Evolutionary conservation across 2,329 filamentous ascomycete genomes (phyloP).

Genomic region (Ascochyta clinopodiicola): DNA sequence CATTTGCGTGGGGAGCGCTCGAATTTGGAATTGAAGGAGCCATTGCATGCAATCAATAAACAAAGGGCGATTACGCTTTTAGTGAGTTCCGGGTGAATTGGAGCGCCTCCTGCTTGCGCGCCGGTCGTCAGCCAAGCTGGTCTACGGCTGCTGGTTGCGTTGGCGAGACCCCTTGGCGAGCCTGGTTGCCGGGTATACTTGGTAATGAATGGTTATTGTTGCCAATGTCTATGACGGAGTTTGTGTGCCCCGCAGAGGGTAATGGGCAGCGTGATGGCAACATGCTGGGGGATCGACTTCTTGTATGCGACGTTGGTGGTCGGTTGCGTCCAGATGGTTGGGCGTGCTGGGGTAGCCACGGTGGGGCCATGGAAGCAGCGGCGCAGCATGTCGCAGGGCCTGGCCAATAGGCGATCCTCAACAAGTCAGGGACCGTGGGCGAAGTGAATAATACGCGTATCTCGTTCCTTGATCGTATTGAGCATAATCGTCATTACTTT

Average conservation of each 20-base stretch:
- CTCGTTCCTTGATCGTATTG: conserved; percentile 1
- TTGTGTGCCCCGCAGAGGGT: neutral
- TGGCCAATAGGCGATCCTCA: neutral
- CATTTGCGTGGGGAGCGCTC: conserved; percentile 14
- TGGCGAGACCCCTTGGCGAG: conserved; percentile 9
- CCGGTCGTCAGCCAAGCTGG: conserved; percentile 16
- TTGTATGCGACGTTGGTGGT: conserved; percentile 3
- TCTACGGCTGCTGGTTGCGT: conserved; percentile 4
- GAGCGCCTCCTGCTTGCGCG: conserved; percentile 9
- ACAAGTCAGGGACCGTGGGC: neutral
- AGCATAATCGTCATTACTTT: neutral
- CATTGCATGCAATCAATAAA: conserved; percentile 24
- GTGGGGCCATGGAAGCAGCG: conserved; percentile 9
- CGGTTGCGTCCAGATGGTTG: neutral
- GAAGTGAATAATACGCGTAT: conserved; percentile 5
- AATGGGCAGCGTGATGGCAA: neutral
- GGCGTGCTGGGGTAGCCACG: neutral
- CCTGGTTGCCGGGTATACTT: conserved; percentile 3
- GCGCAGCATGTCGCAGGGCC: conserved; percentile 2
- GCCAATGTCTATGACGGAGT: neutral
- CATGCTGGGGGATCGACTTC: conserved; percentile 4
- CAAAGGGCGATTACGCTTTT: neutral
- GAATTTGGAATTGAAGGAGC: conserved; percentile 24
- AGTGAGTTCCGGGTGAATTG: neutral
- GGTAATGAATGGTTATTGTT: neutral